These are phyloP conservation scores for Carpinus viminea DNA, from an alignment of 306 rosid species.

Conservation along the genomic window DNA sequence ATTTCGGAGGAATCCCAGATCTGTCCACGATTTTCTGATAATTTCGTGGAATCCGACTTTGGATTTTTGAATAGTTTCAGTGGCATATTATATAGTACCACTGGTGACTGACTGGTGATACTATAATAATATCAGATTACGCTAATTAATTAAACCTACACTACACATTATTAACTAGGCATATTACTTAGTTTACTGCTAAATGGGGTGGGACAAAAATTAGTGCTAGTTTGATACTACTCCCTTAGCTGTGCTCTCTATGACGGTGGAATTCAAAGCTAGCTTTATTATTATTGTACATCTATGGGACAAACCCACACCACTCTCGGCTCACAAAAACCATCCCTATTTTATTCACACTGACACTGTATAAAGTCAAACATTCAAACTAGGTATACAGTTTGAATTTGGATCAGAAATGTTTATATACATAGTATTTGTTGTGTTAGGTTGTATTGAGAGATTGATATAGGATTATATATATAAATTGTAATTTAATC, in stretches of 20 bases:
- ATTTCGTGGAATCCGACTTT: slow-evolving; percentile 41
- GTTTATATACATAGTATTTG: too few relatives aligned
- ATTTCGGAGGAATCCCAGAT: slow-evolving; percentile 41
- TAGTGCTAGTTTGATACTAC: neutral
- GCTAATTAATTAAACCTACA: too few relatives aligned
- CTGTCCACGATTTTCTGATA: slow-evolving; percentile 41
- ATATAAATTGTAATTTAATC: too few relatives aligned
- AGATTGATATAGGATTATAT: too few relatives aligned
- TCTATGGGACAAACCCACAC: neutral
- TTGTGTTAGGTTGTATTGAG: too few relatives aligned
- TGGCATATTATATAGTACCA: slow-evolving; percentile 14
- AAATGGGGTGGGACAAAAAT: neutral
- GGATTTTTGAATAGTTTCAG: slow-evolving; percentile 26
- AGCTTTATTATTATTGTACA: slow-evolving; percentile 14
- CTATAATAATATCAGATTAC: neutral
- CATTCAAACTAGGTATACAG: slow-evolving; percentile 11
- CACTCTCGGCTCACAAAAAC: slow-evolving; percentile 18
- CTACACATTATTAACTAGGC: too few relatives aligned
- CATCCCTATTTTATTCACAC: slow-evolving; percentile 11
- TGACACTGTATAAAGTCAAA: neutral
- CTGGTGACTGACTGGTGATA: slow-evolving; percentile 4
- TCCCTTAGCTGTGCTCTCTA: neutral
- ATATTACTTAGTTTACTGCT: neutral
- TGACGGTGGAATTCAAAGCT: neutral
- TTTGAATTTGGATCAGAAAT: too few relatives aligned